Conservation (phyloP, 805 yeast genomes). For the Candida tibetensis region DNA sequence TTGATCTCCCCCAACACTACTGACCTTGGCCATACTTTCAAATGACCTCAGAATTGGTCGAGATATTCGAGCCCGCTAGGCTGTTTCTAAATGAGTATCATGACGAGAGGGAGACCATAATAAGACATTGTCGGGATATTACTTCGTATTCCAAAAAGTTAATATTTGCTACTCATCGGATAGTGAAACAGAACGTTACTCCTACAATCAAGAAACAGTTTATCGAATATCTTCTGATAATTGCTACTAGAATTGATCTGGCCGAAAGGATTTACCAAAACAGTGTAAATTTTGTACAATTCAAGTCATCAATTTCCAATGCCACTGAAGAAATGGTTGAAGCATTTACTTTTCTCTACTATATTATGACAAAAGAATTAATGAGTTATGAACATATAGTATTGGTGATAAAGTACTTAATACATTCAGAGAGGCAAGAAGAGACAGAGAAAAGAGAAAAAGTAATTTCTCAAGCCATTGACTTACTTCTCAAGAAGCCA, state of each 20-base stretch:
- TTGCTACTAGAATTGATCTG: constrained; percentile 9
- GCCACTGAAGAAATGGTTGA: constrained; percentile 27
- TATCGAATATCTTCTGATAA: constrained; percentile 10
- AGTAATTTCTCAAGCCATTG: too few species aligned
- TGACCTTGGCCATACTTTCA: too few species aligned
- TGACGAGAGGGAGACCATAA: constrained; percentile 32
- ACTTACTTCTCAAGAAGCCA: too few species aligned
- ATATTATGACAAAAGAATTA: constrained; percentile 10
- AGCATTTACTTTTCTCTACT: constrained; percentile 23
- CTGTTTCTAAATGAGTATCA: constrained; percentile 21
- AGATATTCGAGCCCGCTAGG: constrained; percentile 21
- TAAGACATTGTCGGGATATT: constrained; percentile 35
- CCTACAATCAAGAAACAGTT: constrained; percentile 11
- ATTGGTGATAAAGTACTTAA: not conserved
- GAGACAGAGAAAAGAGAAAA: too few species aligned
- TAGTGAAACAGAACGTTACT: constrained; percentile 3
- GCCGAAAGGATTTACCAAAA: constrained; percentile 7
- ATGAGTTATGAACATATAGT: constrained; percentile 14
- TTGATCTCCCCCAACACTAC: too few species aligned
- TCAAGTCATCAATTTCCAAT: constrained; percentile 20
- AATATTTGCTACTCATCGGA: constrained; percentile 23
- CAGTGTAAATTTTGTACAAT: constrained; percentile 13
- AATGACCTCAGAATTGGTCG: not conserved
- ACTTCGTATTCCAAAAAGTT: constrained; percentile 39
- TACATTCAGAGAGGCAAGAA: not conserved